Conservation (phyloP, 2,329 filamentous ascomycete genomes). For the Cladosporium sp. region DNA sequence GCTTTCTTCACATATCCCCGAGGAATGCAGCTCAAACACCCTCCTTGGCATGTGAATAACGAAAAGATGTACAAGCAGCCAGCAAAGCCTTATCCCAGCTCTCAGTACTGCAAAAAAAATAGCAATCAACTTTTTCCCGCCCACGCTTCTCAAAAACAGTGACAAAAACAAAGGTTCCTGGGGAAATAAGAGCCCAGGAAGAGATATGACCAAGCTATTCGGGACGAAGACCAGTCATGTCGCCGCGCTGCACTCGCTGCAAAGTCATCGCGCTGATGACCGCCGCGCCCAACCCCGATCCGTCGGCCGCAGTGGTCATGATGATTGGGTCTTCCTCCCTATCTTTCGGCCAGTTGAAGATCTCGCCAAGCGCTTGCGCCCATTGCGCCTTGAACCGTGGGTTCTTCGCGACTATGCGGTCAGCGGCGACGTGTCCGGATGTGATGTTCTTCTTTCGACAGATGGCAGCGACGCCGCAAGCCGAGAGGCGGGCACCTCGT, state of each 20-base stretch:
- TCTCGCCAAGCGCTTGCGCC: constrained; percentile 44
- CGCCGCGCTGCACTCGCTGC: constrained; percentile 26
- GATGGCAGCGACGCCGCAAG: constrained; percentile 43
- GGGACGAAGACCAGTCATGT: constrained; percentile 14
- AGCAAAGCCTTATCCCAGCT: neutral
- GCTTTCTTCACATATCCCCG: neutral
- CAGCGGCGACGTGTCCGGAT: constrained; percentile 42
- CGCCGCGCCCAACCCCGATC: constrained; percentile 44
- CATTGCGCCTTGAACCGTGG: constrained; percentile 45
- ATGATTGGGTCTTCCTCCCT: constrained; percentile 39
- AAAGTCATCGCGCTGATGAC: constrained; percentile 39
- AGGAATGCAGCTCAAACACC: neutral
- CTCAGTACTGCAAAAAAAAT: neutral
- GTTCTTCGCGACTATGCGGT: constrained; percentile 45
- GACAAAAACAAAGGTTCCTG: neutral
- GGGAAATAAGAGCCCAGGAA: neutral
- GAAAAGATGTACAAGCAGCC: neutral
- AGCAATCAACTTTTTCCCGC: neutral
- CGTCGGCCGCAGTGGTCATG: constrained; percentile 45
- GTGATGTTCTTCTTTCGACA: constrained; percentile 38
- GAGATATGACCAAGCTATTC: neutral
- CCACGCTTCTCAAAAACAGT: constrained; percentile 5
- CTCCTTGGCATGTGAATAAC: neutral
- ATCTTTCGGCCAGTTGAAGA: constrained; percentile 40
- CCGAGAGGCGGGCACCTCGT: constrained; percentile 41